Percentiles rank a stretch among this genome's conserved stretches.
phyloP scores from a whole-genome alignment of 2,329 filamentous ascomycete species.

The Monosporascus sp. region DNA sequence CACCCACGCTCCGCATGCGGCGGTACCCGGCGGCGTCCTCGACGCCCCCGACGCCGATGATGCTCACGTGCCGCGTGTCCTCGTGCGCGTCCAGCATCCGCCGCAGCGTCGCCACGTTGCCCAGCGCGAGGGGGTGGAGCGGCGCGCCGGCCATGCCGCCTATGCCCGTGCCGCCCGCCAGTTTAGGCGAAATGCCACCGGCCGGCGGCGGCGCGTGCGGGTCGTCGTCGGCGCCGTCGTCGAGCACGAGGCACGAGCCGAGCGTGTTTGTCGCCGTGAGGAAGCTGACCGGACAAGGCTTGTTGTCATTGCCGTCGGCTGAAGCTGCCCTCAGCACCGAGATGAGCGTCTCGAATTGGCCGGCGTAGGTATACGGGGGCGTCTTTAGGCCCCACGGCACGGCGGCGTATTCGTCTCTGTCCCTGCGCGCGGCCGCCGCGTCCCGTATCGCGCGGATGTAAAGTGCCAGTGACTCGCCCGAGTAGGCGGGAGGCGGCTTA shows the following conservation, averaged over 20 bases:
- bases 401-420: neutral
- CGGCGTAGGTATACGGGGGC: slow-evolving; percentile 68
- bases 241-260: slow-evolving; percentile 59
- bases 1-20: slow-evolving; percentile 63
- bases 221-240: slow-evolving; percentile 16
- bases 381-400: slow-evolving; percentile 63
- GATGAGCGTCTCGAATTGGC: slow-evolving; percentile 56
- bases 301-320: slow-evolving; percentile 13
- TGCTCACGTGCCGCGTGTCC: slow-evolving; percentile 45
- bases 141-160: slow-evolving; percentile 69
- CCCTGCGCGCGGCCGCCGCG: neutral
- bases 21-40: slow-evolving; percentile 54
- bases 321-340: slow-evolving; percentile 37
- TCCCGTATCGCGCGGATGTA: slow-evolving; percentile 49
- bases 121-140: slow-evolving; percentile 67
- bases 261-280: slow-evolving; percentile 72
- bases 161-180: slow-evolving; percentile 51
- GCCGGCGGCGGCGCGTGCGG: slow-evolving; percentile 13
- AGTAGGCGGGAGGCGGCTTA: slow-evolving; percentile 67
- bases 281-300: slow-evolving; percentile 50
- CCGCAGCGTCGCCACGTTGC: slow-evolving; percentile 68
- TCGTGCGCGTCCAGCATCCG: slow-evolving; percentile 47
- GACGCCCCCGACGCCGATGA: slow-evolving; percentile 72
- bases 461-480: slow-evolving; percentile 38
- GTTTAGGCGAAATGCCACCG: slow-evolving; percentile 32